Evolutionary conservation across 2,329 filamentous ascomycete species (phyloP).

Genomic region (Plectosphaerella plurivora): DNA sequence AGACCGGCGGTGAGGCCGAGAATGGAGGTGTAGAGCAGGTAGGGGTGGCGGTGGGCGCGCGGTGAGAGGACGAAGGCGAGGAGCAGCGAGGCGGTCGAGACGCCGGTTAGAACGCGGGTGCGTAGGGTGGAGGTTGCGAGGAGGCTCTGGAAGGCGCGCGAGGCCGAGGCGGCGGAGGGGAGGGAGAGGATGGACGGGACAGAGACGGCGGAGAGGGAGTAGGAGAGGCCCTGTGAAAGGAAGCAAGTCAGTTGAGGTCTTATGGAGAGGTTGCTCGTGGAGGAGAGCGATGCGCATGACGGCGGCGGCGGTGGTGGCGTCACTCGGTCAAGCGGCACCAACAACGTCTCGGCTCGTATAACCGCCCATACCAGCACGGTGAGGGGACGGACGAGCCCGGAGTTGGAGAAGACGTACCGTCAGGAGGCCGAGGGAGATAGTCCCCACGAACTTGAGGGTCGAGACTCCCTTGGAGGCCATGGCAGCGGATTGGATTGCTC

Average conservation of each 20-base stretch:
- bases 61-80: constrained; percentile 77
- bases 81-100: constrained; percentile 68
- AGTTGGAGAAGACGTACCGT: constrained; percentile 59
- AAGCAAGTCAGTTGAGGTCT: constrained; percentile 1
- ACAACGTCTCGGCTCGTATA: background rate
- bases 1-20: constrained; percentile 60
- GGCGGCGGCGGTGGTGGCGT: background rate
- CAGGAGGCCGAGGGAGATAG: constrained; percentile 79
- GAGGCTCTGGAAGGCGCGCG: constrained; percentile 66
- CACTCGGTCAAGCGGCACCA: background rate
- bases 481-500: constrained; percentile 14
- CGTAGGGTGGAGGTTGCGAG: constrained; percentile 59
- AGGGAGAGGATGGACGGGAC: constrained; percentile 78
- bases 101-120: constrained; percentile 60
- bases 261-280: background rate
- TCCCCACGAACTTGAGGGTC: constrained; percentile 87
- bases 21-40: constrained; percentile 79
- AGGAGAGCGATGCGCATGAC: background rate
- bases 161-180: constrained; percentile 67
- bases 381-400: constrained; percentile 1
- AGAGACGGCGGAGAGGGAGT: constrained; percentile 72
- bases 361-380: background rate
- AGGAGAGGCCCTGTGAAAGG: constrained; percentile 71
- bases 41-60: constrained; percentile 73
- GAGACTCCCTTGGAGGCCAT: constrained; percentile 70